Evolutionary conservation across 768 basidiomycete genomes (phyloP), one percentile per base, ranked within the genome.

Genomic region (Erythrobasidium yunnanense): DNA sequence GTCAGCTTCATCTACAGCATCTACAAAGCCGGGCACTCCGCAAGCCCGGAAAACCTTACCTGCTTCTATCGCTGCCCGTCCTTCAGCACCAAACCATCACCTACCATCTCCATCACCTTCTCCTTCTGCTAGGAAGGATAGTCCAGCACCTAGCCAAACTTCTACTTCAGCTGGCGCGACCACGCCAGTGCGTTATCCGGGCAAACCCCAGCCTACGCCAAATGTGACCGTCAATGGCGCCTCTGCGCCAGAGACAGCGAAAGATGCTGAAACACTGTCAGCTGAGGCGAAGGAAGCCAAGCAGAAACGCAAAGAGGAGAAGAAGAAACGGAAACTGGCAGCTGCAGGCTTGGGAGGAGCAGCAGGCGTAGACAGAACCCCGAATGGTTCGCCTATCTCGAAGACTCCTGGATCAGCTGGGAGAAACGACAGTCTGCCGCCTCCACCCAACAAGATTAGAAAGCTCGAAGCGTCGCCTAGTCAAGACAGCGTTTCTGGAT

Each of bases 391-490:
- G 46, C 60, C 60, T 5, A 32, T 30, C 46, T 34, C 32, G 32
- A 58, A 42, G 27, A 27, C 45, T 42, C 34, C 42, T 27, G 38
- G 35, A 4, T 17, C 33, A 7, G 17, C 60, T 4, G 47, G 8
- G 25, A 50, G 56, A 22, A 38, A 4, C 6, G 60, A 63, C 29
- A 23, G 22, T 13, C 23, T 63, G 29, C 60, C 46, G 5, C n/a
- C n/a, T n/a, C n/a, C n/a, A n/a, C 60, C 60, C n/a, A 63, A n/a
- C 47, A 63, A 63, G 30, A 25, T 50, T 46, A 49, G 60, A 18
- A 25, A 38, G 25, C 45, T 63, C n/a, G 46, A 63, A 50, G 49
- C 60, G 32, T 30, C 46, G n/a, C 49, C 60, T 7, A 51, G 49
- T 25, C 17, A 18, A 8, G 23, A 42, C 11, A 58, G 27, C 18